Conservation (phyloP, 2,329 filamentous ascomycete species). For the Cladosporium halotolerans region DNA sequence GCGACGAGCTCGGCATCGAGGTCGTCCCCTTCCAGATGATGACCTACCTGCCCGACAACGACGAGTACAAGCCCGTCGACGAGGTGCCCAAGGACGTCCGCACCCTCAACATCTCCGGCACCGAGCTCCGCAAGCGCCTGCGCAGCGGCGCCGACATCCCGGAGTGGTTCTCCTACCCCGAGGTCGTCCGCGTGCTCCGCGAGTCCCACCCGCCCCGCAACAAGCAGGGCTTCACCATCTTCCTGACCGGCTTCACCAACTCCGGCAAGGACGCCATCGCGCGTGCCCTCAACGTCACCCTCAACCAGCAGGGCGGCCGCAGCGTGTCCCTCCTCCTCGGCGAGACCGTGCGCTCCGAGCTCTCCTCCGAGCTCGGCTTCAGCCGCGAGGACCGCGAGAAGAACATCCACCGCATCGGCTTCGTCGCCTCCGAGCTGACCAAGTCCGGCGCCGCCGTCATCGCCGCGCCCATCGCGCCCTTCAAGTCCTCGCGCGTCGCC, state of each 20-base stretch:
- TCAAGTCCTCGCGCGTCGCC: conserved; percentile 67
- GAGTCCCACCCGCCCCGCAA: conserved; percentile 91
- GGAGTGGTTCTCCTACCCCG: conserved; percentile 99
- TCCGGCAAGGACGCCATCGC: conserved; percentile 95
- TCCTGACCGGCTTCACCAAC: conserved; percentile 96
- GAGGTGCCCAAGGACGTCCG: conserved; percentile 77
- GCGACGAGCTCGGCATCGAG: conserved; percentile 92
- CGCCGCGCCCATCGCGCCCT: conserved; percentile 91
- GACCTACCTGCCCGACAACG: conserved; percentile 94
- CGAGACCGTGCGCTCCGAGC: conserved; percentile 88
- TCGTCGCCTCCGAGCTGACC: conserved; percentile 91
- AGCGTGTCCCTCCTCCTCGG: conserved; percentile 91
- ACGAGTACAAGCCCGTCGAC: conserved; percentile 93
- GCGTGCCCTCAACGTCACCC: conserved; percentile 87
- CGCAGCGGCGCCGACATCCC: conserved; percentile 90
- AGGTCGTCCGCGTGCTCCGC: conserved; percentile 92
- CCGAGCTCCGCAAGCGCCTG: conserved; percentile 84
- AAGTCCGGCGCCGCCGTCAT: conserved; percentile 91
- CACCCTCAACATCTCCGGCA: conserved; percentile 56
- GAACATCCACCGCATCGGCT: conserved; percentile 94
- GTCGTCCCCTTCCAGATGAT: conserved; percentile 99
- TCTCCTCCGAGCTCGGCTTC: conserved; percentile 94
- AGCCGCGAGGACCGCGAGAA: conserved; percentile 83
- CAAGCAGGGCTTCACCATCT: conserved; percentile 94
- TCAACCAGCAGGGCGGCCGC: conserved; percentile 96